Evolutionary conservation across 2,329 filamentous ascomycete species (phyloP).

Genomic region (Teratosphaeria nubilosa): DNA sequence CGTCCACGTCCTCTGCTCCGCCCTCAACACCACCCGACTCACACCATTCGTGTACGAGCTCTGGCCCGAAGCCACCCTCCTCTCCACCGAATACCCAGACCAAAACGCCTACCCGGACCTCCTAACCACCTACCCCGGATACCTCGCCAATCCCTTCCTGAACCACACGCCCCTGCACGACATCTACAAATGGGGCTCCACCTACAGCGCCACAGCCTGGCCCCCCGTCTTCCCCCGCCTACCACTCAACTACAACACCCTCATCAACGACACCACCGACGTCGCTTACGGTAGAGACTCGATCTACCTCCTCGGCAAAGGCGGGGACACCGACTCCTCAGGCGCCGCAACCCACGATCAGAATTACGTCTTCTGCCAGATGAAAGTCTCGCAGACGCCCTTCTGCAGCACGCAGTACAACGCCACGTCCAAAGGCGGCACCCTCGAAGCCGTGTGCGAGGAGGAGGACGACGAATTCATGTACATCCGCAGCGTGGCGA

Average conservation of each 20-base stretch:
- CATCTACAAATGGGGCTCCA: constrained; percentile 56
- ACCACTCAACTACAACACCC: constrained; percentile 56
- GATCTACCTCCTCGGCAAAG: constrained; percentile 57
- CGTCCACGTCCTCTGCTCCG: constrained; percentile 64
- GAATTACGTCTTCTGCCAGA: constrained; percentile 57
- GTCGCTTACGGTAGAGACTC: constrained; percentile 36
- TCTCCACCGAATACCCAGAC: too few relatives aligned
- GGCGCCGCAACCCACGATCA: neutral
- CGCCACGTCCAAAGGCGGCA: constrained; percentile 42
- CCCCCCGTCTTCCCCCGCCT: constrained; percentile 35
- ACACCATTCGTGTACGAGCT: constrained; percentile 52
- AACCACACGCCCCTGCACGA: constrained; percentile 46
- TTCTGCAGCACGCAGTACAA: constrained; percentile 53
- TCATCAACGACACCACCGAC: constrained; percentile 43
- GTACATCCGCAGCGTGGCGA: constrained; percentile 43
- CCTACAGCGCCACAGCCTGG: constrained; percentile 31
- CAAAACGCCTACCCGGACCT: neutral
- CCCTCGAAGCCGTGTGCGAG: constrained; percentile 53
- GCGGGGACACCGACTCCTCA: constrained; percentile 5
- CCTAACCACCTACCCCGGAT: neutral
- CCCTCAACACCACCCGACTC: constrained; percentile 51
- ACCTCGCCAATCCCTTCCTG: constrained; percentile 10
- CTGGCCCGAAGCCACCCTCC: neutral
- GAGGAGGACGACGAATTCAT: constrained; percentile 43
- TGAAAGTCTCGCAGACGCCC: constrained; percentile 54